Evolutionary conservation across 345 rosid species (phyloP).

Genomic region (Eucalyptus sideroxylon): DNA sequence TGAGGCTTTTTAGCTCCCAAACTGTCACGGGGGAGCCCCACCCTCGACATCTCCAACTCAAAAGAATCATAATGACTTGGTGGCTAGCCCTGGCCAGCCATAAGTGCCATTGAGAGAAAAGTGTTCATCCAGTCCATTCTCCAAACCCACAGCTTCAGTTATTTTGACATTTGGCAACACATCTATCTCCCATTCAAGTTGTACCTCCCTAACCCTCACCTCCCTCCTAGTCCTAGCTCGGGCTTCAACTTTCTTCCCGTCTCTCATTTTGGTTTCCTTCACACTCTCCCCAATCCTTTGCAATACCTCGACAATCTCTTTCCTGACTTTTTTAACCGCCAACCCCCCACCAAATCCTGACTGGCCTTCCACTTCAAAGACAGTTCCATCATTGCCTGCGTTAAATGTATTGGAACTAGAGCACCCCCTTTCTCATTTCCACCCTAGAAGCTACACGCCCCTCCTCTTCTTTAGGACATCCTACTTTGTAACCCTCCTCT

Average conservation of each 20-base stretch:
- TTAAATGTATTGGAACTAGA: neutral
- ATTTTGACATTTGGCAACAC: neutral
- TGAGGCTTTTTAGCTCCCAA: neutral
- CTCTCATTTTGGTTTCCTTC: neutral
- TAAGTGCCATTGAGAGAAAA: neutral
- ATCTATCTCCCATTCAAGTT: neutral
- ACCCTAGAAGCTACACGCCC: neutral
- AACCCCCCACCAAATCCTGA: neutral
- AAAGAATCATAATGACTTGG: neutral
- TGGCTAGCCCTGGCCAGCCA: neutral
- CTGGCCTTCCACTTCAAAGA: neutral
- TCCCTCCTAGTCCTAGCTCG: neutral
- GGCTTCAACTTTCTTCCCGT: neutral
- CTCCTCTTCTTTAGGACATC: neutral
- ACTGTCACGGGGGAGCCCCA: neutral
- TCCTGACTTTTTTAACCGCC: neutral
- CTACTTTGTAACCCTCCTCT: neutral
- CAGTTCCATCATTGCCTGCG: neutral
- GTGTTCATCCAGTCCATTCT: neutral
- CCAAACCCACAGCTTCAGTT: neutral
- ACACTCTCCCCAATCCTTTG: neutral
- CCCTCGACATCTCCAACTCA: neutral
- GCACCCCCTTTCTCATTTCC: neutral
- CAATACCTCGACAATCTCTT: neutral
- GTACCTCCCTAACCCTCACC: neutral